Conservation (phyloP, 192 early-diverging fungal species). For the Backusella tarrabulga region DNA sequence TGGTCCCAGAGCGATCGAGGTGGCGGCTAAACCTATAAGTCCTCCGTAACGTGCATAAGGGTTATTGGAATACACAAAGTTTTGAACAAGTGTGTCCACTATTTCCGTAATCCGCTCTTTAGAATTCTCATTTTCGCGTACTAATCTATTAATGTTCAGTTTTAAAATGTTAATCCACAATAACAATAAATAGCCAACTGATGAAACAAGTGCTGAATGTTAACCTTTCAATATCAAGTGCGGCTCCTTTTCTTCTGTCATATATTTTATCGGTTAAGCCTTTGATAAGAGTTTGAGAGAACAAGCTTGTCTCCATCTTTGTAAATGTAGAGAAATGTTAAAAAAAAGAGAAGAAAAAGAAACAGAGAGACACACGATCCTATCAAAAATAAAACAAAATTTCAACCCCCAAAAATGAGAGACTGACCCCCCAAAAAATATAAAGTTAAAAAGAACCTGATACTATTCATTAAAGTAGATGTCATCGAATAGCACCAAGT, state of each 20-base stretch:
- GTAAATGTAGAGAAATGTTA: neutral
- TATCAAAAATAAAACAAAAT: neutral
- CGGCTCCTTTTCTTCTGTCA: conserved; percentile 91
- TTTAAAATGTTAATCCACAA: neutral
- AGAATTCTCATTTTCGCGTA: conserved; percentile 64
- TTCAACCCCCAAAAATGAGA: neutral
- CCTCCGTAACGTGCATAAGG: conserved; percentile 91
- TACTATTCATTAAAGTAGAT: neutral
- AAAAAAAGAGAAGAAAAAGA: neutral
- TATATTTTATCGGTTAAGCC: conserved; percentile 89
- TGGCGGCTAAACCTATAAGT: conserved; percentile 87
- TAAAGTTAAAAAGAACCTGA: neutral
- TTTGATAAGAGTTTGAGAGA: conserved; percentile 49
- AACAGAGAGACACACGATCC: neutral
- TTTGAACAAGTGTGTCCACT: conserved; percentile 77
- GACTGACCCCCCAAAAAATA: neutral
- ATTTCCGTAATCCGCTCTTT: conserved; percentile 62
- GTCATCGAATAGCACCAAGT: too few relatives aligned
- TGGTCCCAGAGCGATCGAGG: conserved; percentile 83
- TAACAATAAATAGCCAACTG: neutral
- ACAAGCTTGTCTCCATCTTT: conserved; percentile 22
- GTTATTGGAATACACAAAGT: conserved; percentile 87
- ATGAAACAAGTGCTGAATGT: neutral
- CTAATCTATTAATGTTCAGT: conserved; percentile 47
- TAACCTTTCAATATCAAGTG: conserved; percentile 86